Evolutionary conservation across 306 rosid genomes (phyloP).

Genomic region (Citrullus amarus): DNA sequence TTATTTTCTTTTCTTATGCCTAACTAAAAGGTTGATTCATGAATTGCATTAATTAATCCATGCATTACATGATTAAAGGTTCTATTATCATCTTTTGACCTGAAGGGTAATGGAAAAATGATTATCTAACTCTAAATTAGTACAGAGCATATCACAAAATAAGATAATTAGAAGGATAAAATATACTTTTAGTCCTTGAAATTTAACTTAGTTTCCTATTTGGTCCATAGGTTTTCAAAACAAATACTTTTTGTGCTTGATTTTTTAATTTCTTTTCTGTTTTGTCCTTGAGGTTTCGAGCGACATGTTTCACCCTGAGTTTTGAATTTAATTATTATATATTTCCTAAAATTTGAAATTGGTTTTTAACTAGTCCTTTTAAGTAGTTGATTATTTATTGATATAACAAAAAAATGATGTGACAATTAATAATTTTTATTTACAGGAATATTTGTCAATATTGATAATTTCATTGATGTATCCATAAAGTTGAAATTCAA

Average conservation of each 20-base stretch:
- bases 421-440: too few relatives aligned
- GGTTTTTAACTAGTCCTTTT: too few relatives aligned
- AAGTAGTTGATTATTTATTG: too few relatives aligned
- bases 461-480: too few relatives aligned
- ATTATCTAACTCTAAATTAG: background rate
- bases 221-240: background rate
- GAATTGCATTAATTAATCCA: background rate
- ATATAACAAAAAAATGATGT: too few relatives aligned
- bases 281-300: too few relatives aligned
- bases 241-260: background rate
- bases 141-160: background rate
- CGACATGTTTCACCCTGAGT: too few relatives aligned
- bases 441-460: too few relatives aligned
- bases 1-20: background rate
- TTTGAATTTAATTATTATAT: too few relatives aligned
- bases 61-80: background rate
- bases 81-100: background rate
- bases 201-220: background rate
- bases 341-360: too few relatives aligned
- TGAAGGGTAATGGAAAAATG: background rate
- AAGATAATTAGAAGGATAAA: background rate
- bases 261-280: too few relatives aligned
- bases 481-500: too few relatives aligned
- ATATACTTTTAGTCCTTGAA: background rate
- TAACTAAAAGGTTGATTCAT: background rate